Conservation (phyloP, 139 green algal species). For the Coccomyxa sp. region DNA sequence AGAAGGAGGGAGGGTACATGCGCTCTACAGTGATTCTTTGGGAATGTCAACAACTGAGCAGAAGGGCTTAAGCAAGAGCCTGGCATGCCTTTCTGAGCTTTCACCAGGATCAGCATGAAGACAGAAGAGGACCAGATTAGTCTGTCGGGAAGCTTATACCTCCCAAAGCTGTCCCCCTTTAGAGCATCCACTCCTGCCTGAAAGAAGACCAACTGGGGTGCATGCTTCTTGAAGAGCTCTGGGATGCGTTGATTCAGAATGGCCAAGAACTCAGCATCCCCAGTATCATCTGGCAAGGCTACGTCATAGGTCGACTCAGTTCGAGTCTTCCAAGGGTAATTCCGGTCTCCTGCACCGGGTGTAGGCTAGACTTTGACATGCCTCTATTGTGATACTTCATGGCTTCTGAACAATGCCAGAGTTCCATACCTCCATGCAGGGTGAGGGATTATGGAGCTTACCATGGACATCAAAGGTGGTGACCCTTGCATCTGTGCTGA, state of each 20-base stretch:
- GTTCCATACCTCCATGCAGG: not conserved
- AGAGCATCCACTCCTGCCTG: conserved; percentile 69
- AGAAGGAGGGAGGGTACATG: not conserved
- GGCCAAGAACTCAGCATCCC: conserved; percentile 14
- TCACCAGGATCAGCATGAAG: not conserved
- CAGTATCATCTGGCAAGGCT: conserved; percentile 36
- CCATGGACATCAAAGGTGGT: conserved; percentile 68
- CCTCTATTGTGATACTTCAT: not conserved
- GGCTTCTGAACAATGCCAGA: not conserved
- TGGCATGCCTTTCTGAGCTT: not conserved
- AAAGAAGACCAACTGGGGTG: conserved; percentile 57
- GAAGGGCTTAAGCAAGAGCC: too few species aligned
- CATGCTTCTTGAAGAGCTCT: conserved; percentile 36
- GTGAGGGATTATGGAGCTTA: not conserved
- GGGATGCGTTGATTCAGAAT: conserved; percentile 23
- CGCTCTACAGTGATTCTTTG: not conserved
- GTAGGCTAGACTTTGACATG: not conserved
- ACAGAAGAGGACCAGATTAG: not conserved
- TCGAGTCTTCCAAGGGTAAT: conserved; percentile 67
- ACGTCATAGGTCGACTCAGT: conserved; percentile 55
- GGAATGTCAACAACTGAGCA: not conserved
- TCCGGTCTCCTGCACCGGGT: conserved; percentile 30
- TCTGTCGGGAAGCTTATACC: conserved; percentile 4
- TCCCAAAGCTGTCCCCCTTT: conserved; percentile 39
- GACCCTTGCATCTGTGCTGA: conserved; percentile 50